phyloP scores from a whole-genome alignment of 1,284 basidiomycete genomes.

The Baeospora myosura region DNA sequence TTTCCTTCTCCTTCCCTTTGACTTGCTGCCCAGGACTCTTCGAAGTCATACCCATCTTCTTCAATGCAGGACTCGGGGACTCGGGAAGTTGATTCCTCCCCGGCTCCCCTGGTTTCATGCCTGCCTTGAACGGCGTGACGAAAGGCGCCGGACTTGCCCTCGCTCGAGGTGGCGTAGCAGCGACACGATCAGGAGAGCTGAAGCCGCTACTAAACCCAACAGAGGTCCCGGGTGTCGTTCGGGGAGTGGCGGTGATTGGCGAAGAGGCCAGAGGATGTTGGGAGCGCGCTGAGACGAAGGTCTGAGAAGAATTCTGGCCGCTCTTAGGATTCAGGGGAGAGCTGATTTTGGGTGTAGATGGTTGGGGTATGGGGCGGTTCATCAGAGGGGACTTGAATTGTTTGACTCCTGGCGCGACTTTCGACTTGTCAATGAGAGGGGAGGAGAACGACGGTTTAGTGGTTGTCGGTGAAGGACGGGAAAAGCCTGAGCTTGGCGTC shows the following conservation, averaged over 20 bases:
- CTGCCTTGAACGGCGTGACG: conserved; percentile 64
- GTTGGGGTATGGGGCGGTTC: conserved; percentile 5
- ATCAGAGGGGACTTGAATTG: conserved; percentile 54
- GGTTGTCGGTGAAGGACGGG: conserved; percentile 16
- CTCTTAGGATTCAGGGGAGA: conserved; percentile 27
- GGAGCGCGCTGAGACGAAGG: conserved; percentile 16
- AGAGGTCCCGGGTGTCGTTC: conserved; percentile 15
- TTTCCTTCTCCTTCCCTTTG: background rate
- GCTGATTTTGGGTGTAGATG: conserved; percentile 10
- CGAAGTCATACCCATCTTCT: background rate
- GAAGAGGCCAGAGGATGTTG: conserved; percentile 17
- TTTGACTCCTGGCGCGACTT: conserved; percentile 31
- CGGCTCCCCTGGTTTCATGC: conserved; percentile 47
- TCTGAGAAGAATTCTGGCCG: conserved; percentile 6
- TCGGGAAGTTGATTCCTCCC: conserved; percentile 23
- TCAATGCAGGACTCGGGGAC: conserved; percentile 1
- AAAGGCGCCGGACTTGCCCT: conserved; percentile 40
- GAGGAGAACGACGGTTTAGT: conserved; percentile 16
- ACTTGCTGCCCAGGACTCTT: too few relatives aligned
- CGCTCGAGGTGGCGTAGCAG: conserved; percentile 4
- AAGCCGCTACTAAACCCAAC: conserved; percentile 19
- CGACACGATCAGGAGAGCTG: conserved; percentile 24
- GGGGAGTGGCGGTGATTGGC: conserved; percentile 10
- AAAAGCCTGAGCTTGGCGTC: conserved; percentile 26
- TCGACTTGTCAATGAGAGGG: conserved; percentile 15